Base-by-base conservation (phyloP, 2,329 filamentous ascomycete genomes). In the Sporothrix globosa region DNA sequence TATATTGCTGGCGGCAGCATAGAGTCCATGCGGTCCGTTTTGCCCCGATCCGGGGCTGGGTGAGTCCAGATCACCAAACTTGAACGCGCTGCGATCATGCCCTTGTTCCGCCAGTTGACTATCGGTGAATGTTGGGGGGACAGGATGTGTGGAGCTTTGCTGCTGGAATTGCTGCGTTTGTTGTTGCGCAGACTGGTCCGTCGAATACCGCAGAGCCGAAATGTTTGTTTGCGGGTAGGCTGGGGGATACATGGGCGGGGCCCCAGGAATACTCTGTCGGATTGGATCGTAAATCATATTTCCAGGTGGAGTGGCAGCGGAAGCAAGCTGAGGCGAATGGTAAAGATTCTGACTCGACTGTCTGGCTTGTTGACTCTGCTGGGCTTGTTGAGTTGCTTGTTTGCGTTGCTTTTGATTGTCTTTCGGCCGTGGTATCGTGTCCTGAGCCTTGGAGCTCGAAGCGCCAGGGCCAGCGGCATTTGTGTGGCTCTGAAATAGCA, bases 401-500 rank as follows among this genome's bases (percentile, higher is more conserved):
- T 68, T 68, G 19, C 53, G 71, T 3, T 67, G 63, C 17, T 44
- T 50, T 14, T 68, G 48, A 14, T 65, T 44, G 10, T 65, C 61
- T 24, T 50, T 34, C 14, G 24, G 41, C 17, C 44, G 17, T 6
- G 61, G 14, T 21, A 44, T 50, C 34, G 61, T 19, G n/a, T 21
- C 58, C 46, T 68, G 44, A 19, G 44, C 9, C 14, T 21, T 65
- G 2, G 52, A 14, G 4, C 17, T 34, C 11, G 52, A 7, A 0
- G 14, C 50, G 1, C 60, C 6, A 63, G 58, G 39, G 2, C 58
- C 58, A 14, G 11, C 21, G 1, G 74, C 73, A 75, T 76, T 76
- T 30, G 52, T 75, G 70, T 70, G 84, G 74, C 86, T 89, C 72
- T 92, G 89, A 77, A 93, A 96, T 77, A 96, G 87, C 70, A 95